Evolutionary conservation across 306 rosid species (phyloP).

Genomic region (Benincasa hispida): DNA sequence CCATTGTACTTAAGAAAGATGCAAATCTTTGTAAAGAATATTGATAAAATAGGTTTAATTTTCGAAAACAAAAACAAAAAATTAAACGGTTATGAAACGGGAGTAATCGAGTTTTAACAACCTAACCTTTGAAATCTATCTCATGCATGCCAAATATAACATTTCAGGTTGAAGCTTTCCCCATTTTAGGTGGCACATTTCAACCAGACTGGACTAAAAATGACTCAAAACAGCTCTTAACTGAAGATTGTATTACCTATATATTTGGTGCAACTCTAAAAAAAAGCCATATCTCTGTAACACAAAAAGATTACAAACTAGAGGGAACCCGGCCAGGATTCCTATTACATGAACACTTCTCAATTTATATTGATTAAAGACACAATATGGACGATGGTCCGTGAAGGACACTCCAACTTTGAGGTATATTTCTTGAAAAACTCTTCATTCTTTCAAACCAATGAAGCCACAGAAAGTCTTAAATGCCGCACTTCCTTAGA

Average conservation of each 20-base stretch:
- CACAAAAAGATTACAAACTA: not conserved
- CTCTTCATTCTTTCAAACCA: too few relatives aligned
- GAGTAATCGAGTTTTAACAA: not conserved
- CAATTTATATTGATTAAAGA: not conserved
- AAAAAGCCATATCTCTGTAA: too few relatives aligned
- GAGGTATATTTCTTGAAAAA: too few relatives aligned
- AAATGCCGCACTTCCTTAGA: not conserved
- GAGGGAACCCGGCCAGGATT: not conserved
- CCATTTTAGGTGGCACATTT: not conserved
- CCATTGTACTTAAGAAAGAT: too few relatives aligned
- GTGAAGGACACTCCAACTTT: too few relatives aligned
- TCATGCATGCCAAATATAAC: not conserved
- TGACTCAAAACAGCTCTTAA: not conserved
- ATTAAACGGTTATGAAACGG: too few relatives aligned
- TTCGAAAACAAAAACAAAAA: too few relatives aligned
- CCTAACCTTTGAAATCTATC: not conserved
- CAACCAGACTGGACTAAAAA: not conserved
- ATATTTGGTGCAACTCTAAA: not conserved
- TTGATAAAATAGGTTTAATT: too few relatives aligned
- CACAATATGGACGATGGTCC: not conserved
- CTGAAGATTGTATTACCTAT: not conserved
- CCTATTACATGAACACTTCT: not conserved
- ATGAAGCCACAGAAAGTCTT: not conserved
- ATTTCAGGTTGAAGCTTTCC: not conserved
- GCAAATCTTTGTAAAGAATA: too few relatives aligned